A percentile compares a stretch with the other conserved stretches of the same genome.
These are phyloP conservation scores for Tremellales sp. DNA, from an alignment of 1,284 basidiomycete genomes.

Conservation along the genomic window DNA sequence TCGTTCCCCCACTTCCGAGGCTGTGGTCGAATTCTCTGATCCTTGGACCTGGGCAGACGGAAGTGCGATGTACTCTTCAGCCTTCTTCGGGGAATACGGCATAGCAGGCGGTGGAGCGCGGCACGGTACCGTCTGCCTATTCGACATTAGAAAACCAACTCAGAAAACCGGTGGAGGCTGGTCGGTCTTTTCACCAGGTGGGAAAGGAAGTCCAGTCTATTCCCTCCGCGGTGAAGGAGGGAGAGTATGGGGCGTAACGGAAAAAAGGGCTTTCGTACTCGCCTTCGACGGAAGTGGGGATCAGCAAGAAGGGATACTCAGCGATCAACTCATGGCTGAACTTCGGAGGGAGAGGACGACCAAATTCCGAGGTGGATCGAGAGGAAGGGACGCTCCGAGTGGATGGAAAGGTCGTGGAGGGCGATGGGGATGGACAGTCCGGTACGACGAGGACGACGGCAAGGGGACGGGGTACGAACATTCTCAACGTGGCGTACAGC, in stretches of 20 bases:
- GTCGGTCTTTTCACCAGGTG: slow-evolving; percentile 43
- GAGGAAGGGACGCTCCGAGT: slow-evolving; percentile 19
- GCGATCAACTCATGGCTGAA: neutral
- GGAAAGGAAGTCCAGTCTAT: slow-evolving; percentile 47
- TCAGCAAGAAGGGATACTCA: slow-evolving; percentile 16
- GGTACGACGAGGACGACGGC: slow-evolving; percentile 23
- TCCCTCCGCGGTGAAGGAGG: slow-evolving; percentile 39
- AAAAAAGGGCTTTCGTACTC: slow-evolving; percentile 40
- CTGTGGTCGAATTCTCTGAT: slow-evolving; percentile 29
- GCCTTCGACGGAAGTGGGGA: slow-evolving; percentile 39
- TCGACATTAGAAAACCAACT: slow-evolving; percentile 32
- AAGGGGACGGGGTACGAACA: slow-evolving; percentile 39
- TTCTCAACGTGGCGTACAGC: slow-evolving; percentile 19
- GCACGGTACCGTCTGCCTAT: slow-evolving; percentile 43
- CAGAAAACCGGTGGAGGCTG: slow-evolving; percentile 20
- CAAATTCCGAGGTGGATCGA: neutral
- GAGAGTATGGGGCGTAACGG: slow-evolving; percentile 47
- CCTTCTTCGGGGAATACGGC: slow-evolving; percentile 32
- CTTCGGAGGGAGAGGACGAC: neutral
- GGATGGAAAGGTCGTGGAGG: slow-evolving; percentile 33
- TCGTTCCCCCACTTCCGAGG: slow-evolving; percentile 16
- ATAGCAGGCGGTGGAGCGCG: slow-evolving; percentile 40
- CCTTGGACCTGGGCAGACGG: slow-evolving; percentile 42
- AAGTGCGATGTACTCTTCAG: slow-evolving; percentile 38
- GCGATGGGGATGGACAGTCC: slow-evolving; percentile 33